Percentiles rank a stretch among this genome's conserved stretches.
These are phyloP conservation scores for Senna siamea DNA, from an alignment of 306 rosid genomes.

Conservation along the genomic window DNA sequence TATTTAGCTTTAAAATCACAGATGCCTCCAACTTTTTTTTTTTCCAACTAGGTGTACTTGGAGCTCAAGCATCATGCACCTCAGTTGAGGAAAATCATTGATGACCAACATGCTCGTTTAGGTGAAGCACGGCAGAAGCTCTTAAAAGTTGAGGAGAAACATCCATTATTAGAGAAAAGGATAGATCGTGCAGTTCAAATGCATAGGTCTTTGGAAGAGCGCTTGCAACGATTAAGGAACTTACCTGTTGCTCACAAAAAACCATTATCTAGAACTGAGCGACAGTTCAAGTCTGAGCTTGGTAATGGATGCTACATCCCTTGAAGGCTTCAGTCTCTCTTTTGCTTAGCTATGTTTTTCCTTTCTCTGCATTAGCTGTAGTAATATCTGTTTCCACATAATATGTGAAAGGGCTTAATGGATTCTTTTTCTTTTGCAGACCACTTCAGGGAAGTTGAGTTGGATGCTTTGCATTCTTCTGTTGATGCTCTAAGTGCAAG, in stretches of 20 bases:
- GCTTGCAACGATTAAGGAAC: conserved; percentile 63
- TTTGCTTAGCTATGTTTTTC: conserved; percentile 14
- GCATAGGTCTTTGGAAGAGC: conserved; percentile 77
- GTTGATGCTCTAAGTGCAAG: conserved; percentile 69
- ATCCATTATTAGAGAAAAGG: conserved; percentile 58
- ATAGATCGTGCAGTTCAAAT: conserved; percentile 56
- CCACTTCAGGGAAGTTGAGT: conserved; percentile 71
- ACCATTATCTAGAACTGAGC: conserved; percentile 90
- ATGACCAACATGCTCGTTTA: conserved; percentile 71
- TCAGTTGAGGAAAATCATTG: conserved; percentile 74
- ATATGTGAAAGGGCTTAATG: conserved; percentile 15
- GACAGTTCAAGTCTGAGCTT: conserved; percentile 78
- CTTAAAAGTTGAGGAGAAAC: conserved; percentile 63
- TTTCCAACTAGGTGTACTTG: conserved; percentile 66
- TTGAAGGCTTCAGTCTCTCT: not conserved
- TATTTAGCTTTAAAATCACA: conserved; percentile 29
- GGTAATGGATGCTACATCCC: conserved; percentile 61
- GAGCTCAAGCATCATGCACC: conserved; percentile 92
- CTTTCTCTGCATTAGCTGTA: conserved; percentile 26
- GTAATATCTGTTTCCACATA: conserved; percentile 19
- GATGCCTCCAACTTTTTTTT: conserved; percentile 4
- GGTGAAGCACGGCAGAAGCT: conserved; percentile 64
- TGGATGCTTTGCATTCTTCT: conserved; percentile 78
- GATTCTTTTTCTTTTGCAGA: conserved; percentile 51
- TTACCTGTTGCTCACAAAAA: conserved; percentile 77